Base-by-base conservation (phyloP, 129 eudicot species). In the Ambrosia trifida region DNA sequence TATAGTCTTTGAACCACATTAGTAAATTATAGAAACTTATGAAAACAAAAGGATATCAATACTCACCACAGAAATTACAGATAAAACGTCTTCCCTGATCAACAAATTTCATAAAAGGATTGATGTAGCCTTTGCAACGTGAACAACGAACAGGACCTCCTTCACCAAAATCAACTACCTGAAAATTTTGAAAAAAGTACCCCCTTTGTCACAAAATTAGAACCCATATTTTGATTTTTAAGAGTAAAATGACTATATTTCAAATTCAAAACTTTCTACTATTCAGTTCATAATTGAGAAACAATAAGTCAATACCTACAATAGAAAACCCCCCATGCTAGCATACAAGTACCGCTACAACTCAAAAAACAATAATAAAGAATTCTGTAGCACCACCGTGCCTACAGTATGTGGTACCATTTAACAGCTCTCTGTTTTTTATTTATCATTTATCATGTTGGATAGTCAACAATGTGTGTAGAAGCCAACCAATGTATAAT, bases 141-240 rank as follows among this genome's bases (percentile, higher is more conserved):
- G 93, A 85, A 73, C 99, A 94, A 18, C 99, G 93, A 73, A 94
- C 90, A 24, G 99, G 99, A 13, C 99, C 99, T 83, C 89, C 79
- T 79, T 87, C 99, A 13, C 97, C 93, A 84, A 90, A 94, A 82
- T 94, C 99, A 72, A 94, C 97, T 33, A 90, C 82, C 99, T 94
- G 83, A 11, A 66, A 3, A 31, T 0, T 24, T 24, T 24, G 28
- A 44, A 72, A 44, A 30, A 11, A 41, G 44, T 41, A 32, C n/a
- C 44, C 76, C 58, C 58, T 44, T 19, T 7, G 41, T 67, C 58
- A 32, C 45, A 57, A 71, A 56, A 43, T n/a, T 69, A 50, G n/a
- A 61, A 8, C 20, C 70, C 58, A 33, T 31, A 62, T 46, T 61
- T 45, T 57, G 44, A 7, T n/a, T 57, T 24, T 3, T 32, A 58